A percentile compares a stretch with the other conserved stretches of the same genome.
These are phyloP conservation scores for Diophrys appendiculata DNA, from an alignment of 73 alveolate genomes.

Conservation along the genomic window DNA sequence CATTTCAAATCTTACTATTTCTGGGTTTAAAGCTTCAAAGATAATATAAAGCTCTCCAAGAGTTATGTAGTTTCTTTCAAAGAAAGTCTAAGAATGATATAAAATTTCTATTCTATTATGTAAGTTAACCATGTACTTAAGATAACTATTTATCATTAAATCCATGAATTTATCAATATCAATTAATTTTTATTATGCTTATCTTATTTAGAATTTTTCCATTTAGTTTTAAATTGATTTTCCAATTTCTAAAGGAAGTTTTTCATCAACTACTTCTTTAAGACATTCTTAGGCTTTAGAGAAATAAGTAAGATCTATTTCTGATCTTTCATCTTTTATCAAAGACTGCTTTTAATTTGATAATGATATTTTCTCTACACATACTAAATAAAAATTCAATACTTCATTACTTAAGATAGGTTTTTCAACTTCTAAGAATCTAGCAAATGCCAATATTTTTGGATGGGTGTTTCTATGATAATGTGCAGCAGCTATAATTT, in stretches of 20 bases:
- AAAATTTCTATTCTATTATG: constrained; percentile 13
- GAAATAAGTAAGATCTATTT: constrained; percentile 4
- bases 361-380: constrained; percentile 4
- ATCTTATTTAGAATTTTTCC: constrained; percentile 36
- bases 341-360: constrained; percentile 9
- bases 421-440: constrained; percentile 23
- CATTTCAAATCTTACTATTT: constrained; percentile 17
- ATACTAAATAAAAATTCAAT: constrained; percentile 8
- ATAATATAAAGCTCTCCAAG: constrained; percentile 30
- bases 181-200: constrained; percentile 33
- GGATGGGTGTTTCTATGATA: constrained; percentile 25
- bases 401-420: constrained; percentile 26
- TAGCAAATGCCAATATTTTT: background rate
- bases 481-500: constrained; percentile 38
- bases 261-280: constrained; percentile 30
- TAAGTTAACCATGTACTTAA: constrained; percentile 26
- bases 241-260: constrained; percentile 20
- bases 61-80: constrained; percentile 39
- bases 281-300: constrained; percentile 35
- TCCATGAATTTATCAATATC: constrained; percentile 51
- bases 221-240: constrained; percentile 21
- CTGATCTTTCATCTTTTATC: constrained; percentile 10
- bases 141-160: constrained; percentile 23
- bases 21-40: constrained; percentile 28
- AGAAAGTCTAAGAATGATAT: constrained; percentile 24